A percentile compares a stretch with the other conserved stretches of the same genome.
phyloP scores from a whole-genome alignment of 441 rosid species.

The Adansonia madagascariensis region DNA sequence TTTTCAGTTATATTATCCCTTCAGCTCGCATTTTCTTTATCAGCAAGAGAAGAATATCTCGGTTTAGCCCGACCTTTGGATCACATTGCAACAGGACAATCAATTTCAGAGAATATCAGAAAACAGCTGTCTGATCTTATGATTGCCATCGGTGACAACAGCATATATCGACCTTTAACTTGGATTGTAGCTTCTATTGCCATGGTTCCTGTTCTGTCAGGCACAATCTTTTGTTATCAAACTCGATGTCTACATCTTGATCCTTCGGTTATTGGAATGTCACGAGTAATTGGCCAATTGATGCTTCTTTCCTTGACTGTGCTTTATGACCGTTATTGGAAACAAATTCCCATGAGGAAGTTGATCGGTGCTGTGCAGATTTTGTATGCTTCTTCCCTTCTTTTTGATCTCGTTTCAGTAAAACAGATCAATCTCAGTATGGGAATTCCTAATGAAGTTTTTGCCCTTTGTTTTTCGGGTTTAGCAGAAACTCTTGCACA shows the following conservation, averaged over 20 bases:
- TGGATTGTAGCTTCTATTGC: conserved; percentile 76
- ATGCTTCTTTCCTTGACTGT: conserved; percentile 61
- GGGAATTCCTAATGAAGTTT: conserved; percentile 68
- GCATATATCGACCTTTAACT: conserved; percentile 52
- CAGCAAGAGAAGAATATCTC: conserved; percentile 55
- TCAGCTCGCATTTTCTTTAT: conserved; percentile 54
- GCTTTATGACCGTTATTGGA: conserved; percentile 62
- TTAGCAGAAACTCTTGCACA: conserved; percentile 74
- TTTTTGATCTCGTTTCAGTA: conserved; percentile 65
- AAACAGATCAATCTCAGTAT: conserved; percentile 60
- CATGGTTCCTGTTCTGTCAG: conserved; percentile 67
- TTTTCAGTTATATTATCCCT: conserved; percentile 53
- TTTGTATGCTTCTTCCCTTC: conserved; percentile 61
- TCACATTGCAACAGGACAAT: conserved; percentile 29
- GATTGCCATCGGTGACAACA: conserved; percentile 52
- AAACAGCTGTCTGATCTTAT: conserved; percentile 56
- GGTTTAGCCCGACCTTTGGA: conserved; percentile 45
- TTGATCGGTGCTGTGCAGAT: conserved; percentile 55
- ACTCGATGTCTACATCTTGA: conserved; percentile 69
- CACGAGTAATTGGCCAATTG: conserved; percentile 72
- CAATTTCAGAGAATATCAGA: conserved; percentile 48
- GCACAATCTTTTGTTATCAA: conserved; percentile 79
- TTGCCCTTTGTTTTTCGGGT: conserved; percentile 66
- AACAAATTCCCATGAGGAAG: conserved; percentile 62
- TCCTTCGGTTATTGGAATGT: conserved; percentile 73